Evolutionary conservation across 495 filamentous ascomycete genomes (phyloP).

Genomic region (Darksidea phi): DNA sequence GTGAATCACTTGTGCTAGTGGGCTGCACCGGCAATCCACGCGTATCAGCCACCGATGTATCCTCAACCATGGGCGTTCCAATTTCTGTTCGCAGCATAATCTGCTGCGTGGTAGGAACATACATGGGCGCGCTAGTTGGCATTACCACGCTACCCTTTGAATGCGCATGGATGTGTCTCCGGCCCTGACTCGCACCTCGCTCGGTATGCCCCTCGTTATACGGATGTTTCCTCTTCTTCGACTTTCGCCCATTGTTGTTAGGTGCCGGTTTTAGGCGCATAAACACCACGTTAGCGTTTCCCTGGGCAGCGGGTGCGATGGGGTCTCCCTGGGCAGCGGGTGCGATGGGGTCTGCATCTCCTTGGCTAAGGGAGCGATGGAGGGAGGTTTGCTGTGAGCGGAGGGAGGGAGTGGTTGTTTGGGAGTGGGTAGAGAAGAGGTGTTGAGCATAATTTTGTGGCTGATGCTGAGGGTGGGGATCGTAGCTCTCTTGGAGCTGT

Average conservation of each 20-base stretch:
- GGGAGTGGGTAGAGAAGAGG: neutral
- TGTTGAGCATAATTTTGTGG: too few species aligned
- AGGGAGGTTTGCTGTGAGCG: slow-evolving; percentile 15
- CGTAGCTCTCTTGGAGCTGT: neutral
- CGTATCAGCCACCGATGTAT: neutral
- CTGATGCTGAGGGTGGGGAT: neutral
- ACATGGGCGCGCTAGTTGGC: too few species aligned
- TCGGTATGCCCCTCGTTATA: too few species aligned
- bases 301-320: neutral
- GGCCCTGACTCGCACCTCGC: too few species aligned
- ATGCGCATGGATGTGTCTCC: too few species aligned
- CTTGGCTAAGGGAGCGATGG: slow-evolving; percentile 20
- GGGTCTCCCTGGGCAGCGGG: neutral
- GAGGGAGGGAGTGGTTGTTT: neutral
- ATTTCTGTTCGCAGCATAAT: neutral
- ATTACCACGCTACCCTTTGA: too few species aligned
- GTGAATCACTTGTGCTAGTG: neutral
- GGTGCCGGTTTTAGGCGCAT: too few species aligned
- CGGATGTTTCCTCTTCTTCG: too few species aligned
- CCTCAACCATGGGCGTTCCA: neutral
- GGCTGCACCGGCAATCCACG: too few species aligned
- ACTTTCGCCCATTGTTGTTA: too few species aligned
- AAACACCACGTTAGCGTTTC: too few species aligned
- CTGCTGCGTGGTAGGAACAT: too few species aligned
- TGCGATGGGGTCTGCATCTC: slow-evolving; percentile 5